Percentiles rank a stretch among this genome's conserved stretches.
phyloP scores from a whole-genome alignment of 768 basidiomycete species.

The Leccinum imitatum region DNA sequence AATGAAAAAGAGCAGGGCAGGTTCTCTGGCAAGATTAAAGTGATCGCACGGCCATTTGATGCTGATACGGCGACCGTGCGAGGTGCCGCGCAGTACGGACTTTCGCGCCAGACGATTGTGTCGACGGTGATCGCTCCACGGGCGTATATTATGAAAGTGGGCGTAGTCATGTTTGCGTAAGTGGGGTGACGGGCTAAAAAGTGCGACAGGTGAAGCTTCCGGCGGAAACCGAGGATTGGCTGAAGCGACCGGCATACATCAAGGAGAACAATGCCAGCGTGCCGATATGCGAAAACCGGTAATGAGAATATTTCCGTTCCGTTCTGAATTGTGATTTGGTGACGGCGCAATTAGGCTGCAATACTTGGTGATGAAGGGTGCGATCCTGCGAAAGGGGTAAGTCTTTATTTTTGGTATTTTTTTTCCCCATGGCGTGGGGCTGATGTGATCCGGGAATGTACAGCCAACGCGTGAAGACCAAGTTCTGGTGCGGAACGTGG shows the following conservation, averaged over 20 bases:
- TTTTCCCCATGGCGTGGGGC: conserved; percentile 17
- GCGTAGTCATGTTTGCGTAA: conserved; percentile 12
- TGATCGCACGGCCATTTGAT: conserved; percentile 82
- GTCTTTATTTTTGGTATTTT: conserved; percentile 20
- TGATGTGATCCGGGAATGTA: conserved; percentile 13
- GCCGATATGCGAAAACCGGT: conserved; percentile 84
- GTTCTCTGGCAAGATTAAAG: conserved; percentile 62
- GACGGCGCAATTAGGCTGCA: conserved; percentile 57
- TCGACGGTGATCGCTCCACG: conserved; percentile 81
- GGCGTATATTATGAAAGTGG: conserved; percentile 84
- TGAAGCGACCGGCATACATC: conserved; percentile 85
- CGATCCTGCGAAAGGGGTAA: conserved; percentile 82
- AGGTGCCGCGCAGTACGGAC: conserved; percentile 86
- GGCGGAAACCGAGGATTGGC: conserved; percentile 80
- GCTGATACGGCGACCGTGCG: conserved; percentile 87
- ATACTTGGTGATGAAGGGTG: conserved; percentile 85
- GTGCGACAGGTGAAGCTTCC: conserved; percentile 74
- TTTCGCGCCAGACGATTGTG: conserved; percentile 72
- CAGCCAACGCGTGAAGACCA: conserved; percentile 80
- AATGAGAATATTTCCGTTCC: conserved; percentile 12
- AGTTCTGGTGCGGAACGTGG: conserved; percentile 64
- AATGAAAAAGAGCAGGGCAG: conserved; percentile 48
- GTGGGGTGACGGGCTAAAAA: conserved; percentile 1
- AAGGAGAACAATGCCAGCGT: conserved; percentile 72
- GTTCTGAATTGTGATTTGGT: conserved; percentile 4